Conservation (phyloP, 2,329 filamentous ascomycete genomes). For the Cytospora schulzeri region DNA sequence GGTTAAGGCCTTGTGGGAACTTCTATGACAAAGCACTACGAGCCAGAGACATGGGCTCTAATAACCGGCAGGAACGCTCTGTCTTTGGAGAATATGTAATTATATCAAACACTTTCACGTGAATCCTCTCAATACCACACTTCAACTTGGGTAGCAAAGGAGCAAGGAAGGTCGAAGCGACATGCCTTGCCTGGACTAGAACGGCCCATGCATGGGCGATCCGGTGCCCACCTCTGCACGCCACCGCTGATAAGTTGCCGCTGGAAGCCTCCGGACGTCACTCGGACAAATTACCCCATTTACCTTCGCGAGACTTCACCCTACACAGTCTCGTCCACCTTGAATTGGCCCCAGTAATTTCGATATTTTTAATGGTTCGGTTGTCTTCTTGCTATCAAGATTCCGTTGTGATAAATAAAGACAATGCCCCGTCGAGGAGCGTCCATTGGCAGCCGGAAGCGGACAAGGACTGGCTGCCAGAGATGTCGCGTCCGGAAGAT, state of each 20-base stretch:
- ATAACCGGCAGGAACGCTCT: background rate
- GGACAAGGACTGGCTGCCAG: constrained; percentile 21
- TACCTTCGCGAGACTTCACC: background rate
- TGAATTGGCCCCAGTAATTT: background rate
- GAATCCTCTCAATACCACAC: background rate
- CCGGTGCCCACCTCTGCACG: background rate
- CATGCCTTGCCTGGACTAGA: background rate
- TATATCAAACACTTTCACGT: background rate
- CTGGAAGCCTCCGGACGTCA: background rate
- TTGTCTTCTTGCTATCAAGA: background rate
- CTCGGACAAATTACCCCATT: constrained; percentile 9
- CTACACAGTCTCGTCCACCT: background rate
- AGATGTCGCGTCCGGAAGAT: constrained; percentile 21
- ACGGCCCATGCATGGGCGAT: background rate
- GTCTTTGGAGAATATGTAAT: background rate
- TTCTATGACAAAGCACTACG: background rate
- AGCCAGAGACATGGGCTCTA: background rate
- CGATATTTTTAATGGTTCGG: no score
- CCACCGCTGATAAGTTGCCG: background rate
- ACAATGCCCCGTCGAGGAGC: constrained; percentile 6
- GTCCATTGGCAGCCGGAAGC: background rate
- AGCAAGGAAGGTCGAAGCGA: background rate
- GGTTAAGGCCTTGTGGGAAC: no score
- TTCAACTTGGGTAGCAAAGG: background rate
- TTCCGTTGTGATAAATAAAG: background rate